Evolutionary conservation across 2,329 filamentous ascomycete genomes (phyloP).

Genomic region (Trichoderma polysporum): DNA sequence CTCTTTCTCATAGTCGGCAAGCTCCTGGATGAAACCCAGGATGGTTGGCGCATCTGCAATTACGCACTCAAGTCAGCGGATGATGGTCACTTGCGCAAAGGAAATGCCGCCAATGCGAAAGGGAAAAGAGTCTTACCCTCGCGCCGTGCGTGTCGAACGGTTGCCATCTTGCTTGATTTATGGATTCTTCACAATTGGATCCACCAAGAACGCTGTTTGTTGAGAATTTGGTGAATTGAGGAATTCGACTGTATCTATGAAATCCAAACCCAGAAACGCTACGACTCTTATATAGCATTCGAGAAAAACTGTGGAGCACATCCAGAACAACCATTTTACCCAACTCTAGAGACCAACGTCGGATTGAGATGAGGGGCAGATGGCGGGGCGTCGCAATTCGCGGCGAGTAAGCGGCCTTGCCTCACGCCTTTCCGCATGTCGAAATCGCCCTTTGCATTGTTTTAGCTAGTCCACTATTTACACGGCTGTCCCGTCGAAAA

Average conservation of each 20-base stretch:
- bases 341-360: neutral
- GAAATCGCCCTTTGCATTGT: slow-evolving; percentile 12
- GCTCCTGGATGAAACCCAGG: slow-evolving; percentile 75
- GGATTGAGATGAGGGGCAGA: neutral
- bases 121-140: slow-evolving; percentile 10
- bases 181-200: neutral
- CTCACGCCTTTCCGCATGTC: slow-evolving; percentile 15
- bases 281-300: slow-evolving; percentile 1
- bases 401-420: slow-evolving; percentile 3
- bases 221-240: neutral
- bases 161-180: neutral
- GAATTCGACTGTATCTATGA: neutral
- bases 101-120: neutral
- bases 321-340: neutral
- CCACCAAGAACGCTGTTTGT: neutral
- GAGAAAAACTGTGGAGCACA: neutral
- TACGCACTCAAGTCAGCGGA: slow-evolving; percentile 17
- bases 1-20: slow-evolving; percentile 85
- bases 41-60: slow-evolving; percentile 75
- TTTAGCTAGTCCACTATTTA: neutral
- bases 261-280: neutral
- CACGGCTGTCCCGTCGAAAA: neutral
- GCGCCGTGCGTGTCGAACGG: slow-evolving; percentile 17
- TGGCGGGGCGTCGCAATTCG: slow-evolving; percentile 5
- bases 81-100: neutral